Evolutionary conservation across 192 early-diverging fungal species (phyloP), one percentile per base, ranked within the genome.

Genomic region (Oehlia diaphana): DNA sequence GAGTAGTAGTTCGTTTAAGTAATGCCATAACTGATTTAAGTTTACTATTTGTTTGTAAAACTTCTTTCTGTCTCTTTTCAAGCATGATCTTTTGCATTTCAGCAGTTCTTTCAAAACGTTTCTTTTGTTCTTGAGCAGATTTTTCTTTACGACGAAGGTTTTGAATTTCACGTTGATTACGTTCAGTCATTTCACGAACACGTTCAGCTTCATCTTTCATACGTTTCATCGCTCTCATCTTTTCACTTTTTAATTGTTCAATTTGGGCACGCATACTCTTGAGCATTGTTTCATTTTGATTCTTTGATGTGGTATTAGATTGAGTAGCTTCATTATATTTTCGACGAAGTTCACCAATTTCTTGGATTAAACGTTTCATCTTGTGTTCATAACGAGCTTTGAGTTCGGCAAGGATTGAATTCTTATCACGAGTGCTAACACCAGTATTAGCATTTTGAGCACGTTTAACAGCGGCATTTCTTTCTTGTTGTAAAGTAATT

Each of bases 191-290:
- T 26, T 26, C 26, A 26, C 26, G 26, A 0, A 26, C 26, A 26
- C 26, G 26, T 26, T 26, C 26, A 26, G 26, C 82, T 71, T 94
- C 92, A 64, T 88, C 86, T 69, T 91, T 91, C 83, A 94, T 92
- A 12, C 93, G 88, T 75, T 92, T 92, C 68, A 94, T 79, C 89
- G 94, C 91, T 14, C 90, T 84, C n/a, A 90, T 76, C 81, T 96
- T 96, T 81, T 96, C 94, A 37, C 85, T 83, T 80, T 93, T 94
- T 35, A 94, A 84, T 14, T 89, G 85, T 76, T 92, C 89, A 26
- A 96, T 91, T 42, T 92, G 93, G 9, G 87, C 86, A 70, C 87
- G 87, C 49, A 95, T 83, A 4, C 89, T 90, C 44, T 88, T 87
- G 14, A 92, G 86, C 39, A 92, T 81, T 10, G 83, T 86, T 63